Evolutionary conservation across 768 basidiomycete species (phyloP), one percentile per base, ranked within the genome.

Genomic region (Lentinula lateritia): DNA sequence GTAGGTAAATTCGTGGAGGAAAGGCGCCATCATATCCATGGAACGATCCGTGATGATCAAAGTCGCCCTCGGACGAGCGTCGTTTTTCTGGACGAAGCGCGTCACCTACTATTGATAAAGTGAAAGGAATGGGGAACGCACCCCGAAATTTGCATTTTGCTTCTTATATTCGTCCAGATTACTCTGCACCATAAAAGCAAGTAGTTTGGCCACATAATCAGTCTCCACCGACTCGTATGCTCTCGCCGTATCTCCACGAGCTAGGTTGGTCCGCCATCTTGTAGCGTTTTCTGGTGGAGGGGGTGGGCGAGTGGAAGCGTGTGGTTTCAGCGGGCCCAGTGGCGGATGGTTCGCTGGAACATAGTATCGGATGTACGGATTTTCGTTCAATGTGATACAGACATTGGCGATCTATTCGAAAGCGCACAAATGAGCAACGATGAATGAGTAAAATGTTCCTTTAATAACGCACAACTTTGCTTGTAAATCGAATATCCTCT

Each of bases 1-100:
- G 73, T 98, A 99, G 20, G 96, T 98, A 70, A 99, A 99, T 70
- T 98, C 97, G 71, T 99, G 97, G 39, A 97, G 71, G 63, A 98
- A 84, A 1, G 97, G 97, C 2, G 93, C 89, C 28, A 90, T 70
- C 67, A 88, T 87, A 73, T 99, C 97, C 89, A 99, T 93, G 3
- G 95, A 84, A n/a, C 97, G 87, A 73, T 99, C 97, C 5, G 95
- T 95, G 62, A 99, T 89, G 69, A 98, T 82, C 42, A 98, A 76
- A 15, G 93, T 90, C 3, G 84, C 87, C 61, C 90, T 85, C 12
- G 90, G 88, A 62, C 94, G 80, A 6, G 81, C 73, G 63, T 88
- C 87, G 43, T 74, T 65, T 82, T 85, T 87, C 84, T 87, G 63
- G 15, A 60, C 45, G 35, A 18, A 12, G 13, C 56, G 28, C 16